phyloP scores from a whole-genome alignment of 768 basidiomycete genomes.

The Leccinum imitatum region DNA sequence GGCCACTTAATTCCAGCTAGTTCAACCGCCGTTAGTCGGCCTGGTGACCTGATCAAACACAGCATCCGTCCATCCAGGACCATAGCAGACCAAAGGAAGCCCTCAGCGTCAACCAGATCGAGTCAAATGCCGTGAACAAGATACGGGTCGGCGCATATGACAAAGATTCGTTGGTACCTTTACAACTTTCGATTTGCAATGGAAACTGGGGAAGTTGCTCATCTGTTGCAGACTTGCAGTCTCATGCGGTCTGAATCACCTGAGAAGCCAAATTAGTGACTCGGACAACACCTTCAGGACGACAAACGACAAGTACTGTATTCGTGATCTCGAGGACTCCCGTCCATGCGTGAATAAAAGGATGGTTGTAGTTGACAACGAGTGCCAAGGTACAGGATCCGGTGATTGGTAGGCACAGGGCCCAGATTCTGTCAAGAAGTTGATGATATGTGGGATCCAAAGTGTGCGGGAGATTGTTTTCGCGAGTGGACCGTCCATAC shows the following conservation, averaged over 20 bases:
- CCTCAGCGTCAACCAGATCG: neutral
- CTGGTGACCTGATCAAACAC: neutral
- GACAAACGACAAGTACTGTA: neutral
- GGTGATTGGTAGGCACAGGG: neutral
- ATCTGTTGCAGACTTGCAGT: neutral
- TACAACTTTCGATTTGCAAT: neutral
- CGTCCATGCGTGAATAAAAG: neutral
- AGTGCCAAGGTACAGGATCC: neutral
- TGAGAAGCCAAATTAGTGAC: neutral
- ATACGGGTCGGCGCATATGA: neutral
- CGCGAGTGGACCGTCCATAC: neutral
- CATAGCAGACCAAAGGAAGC: neutral
- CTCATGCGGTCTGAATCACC: neutral
- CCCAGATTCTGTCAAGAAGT: neutral
- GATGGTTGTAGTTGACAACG: neutral
- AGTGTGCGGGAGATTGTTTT: neutral
- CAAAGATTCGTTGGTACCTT: neutral
- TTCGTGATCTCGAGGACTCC: neutral
- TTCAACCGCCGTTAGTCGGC: neutral
- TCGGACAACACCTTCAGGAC: neutral
- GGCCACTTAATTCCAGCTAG: neutral
- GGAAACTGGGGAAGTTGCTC: neutral
- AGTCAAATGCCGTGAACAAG: neutral
- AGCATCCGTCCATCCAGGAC: neutral
- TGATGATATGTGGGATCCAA: neutral